These are phyloP conservation scores for Polytrichum formosum DNA, from an alignment of 225 moss, liverwort and hornwort species.

Conservation along the genomic window DNA sequence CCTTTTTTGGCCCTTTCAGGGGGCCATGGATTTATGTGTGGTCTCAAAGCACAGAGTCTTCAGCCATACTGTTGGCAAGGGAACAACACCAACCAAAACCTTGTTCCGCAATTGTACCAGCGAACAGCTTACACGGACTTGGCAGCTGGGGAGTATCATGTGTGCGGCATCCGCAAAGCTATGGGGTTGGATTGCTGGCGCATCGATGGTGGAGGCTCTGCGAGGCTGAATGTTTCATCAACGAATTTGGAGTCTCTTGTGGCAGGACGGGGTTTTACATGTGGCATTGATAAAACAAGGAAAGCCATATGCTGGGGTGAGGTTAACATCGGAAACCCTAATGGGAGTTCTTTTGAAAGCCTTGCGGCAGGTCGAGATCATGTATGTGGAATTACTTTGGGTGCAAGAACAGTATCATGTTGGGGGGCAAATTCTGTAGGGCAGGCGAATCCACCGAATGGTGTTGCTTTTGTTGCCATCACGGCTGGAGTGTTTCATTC, in stretches of 20 bases:
- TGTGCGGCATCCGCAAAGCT: constrained; percentile 29
- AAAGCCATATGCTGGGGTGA: constrained; percentile 50
- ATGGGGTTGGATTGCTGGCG: constrained; percentile 51
- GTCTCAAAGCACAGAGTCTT: constrained; percentile 23
- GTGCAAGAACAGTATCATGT: constrained; percentile 28
- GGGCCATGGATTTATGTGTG: constrained; percentile 55
- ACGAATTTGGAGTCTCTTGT: constrained; percentile 27
- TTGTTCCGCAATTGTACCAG: constrained; percentile 17
- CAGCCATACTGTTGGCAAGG: constrained; percentile 49
- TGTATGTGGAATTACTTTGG: constrained; percentile 43
- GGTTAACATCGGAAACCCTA: background rate
- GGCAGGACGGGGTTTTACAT: constrained; percentile 45
- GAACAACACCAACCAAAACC: constrained; percentile 36
- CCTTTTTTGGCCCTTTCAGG: constrained; percentile 52
- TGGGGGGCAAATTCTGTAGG: constrained; percentile 42
- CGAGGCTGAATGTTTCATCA: constrained; percentile 7
- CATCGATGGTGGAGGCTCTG: background rate
- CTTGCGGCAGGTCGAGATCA: constrained; percentile 51
- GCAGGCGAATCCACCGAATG: constrained; percentile 29
- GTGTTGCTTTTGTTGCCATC: constrained; percentile 28
- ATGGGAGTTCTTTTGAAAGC: constrained; percentile 26
- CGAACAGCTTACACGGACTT: constrained; percentile 30
- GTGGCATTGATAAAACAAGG: constrained; percentile 25
- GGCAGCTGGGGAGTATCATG: constrained; percentile 46
- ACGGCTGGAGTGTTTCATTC: constrained; percentile 45